A percentile compares a stretch with the other conserved stretches of the same genome.
Conservation (phyloP, 225 moss, liverwort and hornwort species). For the Bryum argenteum region DNA sequence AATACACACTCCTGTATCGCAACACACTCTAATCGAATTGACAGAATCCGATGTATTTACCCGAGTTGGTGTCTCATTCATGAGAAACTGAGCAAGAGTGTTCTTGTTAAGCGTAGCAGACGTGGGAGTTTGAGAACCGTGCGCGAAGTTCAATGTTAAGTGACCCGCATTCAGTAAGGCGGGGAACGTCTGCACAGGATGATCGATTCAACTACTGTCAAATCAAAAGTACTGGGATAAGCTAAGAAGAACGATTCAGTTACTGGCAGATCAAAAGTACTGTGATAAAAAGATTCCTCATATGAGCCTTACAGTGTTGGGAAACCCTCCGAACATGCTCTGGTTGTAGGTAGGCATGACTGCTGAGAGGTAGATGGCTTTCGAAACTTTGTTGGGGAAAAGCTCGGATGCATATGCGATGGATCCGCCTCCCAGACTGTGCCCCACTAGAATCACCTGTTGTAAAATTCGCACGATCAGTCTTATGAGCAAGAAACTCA, state of each 20-base stretch:
- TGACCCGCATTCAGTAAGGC: conserved; percentile 35
- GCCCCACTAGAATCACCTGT: conserved; percentile 71
- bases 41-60: conserved; percentile 15
- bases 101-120: conserved; percentile 36
- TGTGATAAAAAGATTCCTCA: no score
- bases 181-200: conserved; percentile 43
- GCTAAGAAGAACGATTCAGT: no score
- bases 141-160: conserved; percentile 32
- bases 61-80: conserved; percentile 44
- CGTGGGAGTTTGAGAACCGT: conserved; percentile 36
- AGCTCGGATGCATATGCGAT: conserved; percentile 57
- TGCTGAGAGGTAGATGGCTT: conserved; percentile 64
- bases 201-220: no score
- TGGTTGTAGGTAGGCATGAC: conserved; percentile 47
- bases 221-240: no score
- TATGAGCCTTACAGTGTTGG: conserved; percentile 29
- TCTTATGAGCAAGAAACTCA: background rate
- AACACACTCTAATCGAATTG: background rate
- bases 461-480: background rate
- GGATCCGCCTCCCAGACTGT: conserved; percentile 66
- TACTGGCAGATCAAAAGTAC: no score
- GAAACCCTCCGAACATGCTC: conserved; percentile 56
- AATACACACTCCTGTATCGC: no score
- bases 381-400: conserved; percentile 46
- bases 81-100: conserved; percentile 39